Base-by-base conservation (phyloP, 768 basidiomycete genomes). In the Thelephora aurantiotincta region DNA sequence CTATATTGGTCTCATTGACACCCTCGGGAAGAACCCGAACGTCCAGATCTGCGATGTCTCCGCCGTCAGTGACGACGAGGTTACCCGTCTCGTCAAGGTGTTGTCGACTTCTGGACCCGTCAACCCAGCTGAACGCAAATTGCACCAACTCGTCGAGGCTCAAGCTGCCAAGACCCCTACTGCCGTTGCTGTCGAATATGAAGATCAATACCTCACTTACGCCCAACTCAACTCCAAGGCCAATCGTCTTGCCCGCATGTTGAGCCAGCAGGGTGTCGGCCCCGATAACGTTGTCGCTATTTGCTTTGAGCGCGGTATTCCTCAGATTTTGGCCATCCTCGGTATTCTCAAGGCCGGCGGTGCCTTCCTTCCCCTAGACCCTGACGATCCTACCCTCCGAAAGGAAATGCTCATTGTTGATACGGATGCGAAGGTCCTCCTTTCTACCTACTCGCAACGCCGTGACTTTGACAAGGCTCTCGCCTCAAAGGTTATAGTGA, bases 341-440 rank as follows among this genome's bases (percentile, higher is more conserved):
- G 58, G 63, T 1, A 59, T 64, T 35, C 55, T 64, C 47, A 64
- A 64, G 48, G 58, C 63, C 12, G 63, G 63, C 34, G 60, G 53
- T 5, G 52, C 54, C 7, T 57, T 52, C 37, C 52, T 57, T 19
- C 55, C 56, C 19, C 42, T 58, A 45, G 58, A 56, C 45, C 54
- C 57, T 5, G 61, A 64, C 9, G 55, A 63, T 52, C 63, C 63
- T 22, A 56, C 52, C 3, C 48, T 58, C 16, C 52, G 61, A 43
- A 60, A 57, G 44, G 59, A 63, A 20, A 47, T 63, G 1, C 55
- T 63, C 38, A 48, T 62, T 18, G 46, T 50, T 4, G 60, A 60
- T 11, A 58, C 57, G 26, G 50, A 54, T 48, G 57, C 61, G 9
- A 59, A 54, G 34, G 50, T 63, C 6, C 48, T 62, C 33, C 30